phyloP scores from a whole-genome alignment of 768 basidiomycete genomes.

The Trametes villosa region DNA sequence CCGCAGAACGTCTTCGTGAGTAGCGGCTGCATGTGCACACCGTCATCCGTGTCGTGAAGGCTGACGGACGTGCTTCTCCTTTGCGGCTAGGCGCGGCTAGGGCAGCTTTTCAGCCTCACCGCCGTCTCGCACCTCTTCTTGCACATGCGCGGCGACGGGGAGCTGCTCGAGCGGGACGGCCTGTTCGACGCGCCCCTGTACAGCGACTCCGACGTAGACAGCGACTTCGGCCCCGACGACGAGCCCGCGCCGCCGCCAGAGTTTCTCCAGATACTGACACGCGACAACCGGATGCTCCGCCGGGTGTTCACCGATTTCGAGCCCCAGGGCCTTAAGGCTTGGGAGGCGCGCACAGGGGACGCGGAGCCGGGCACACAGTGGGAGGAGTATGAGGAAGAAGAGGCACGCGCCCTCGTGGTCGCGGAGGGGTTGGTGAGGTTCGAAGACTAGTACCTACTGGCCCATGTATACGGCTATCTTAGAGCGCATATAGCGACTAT shows the following conservation, averaged over 20 bases:
- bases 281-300: background rate
- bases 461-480: too few relatives aligned
- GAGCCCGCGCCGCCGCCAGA: too few relatives aligned
- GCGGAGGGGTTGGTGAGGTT: background rate
- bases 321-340: background rate
- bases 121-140: background rate
- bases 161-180: too few relatives aligned
- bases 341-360: background rate
- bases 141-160: background rate
- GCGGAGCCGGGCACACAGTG: background rate
- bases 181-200: too few relatives aligned
- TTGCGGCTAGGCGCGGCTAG: background rate
- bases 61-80: too few relatives aligned
- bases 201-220: too few relatives aligned
- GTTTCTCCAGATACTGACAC: too few relatives aligned
- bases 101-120: background rate
- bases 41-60: too few relatives aligned
- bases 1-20: background rate
- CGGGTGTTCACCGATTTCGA: background rate
- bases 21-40: too few relatives aligned
- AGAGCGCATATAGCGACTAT: too few relatives aligned
- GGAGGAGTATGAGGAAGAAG: background rate
- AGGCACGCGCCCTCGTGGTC: background rate
- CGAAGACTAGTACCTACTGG: too few relatives aligned
- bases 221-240: too few relatives aligned